Evolutionary conservation across 1,139 yeast genomes (phyloP).

Genomic region (Lodderomyces beijingensis): DNA sequence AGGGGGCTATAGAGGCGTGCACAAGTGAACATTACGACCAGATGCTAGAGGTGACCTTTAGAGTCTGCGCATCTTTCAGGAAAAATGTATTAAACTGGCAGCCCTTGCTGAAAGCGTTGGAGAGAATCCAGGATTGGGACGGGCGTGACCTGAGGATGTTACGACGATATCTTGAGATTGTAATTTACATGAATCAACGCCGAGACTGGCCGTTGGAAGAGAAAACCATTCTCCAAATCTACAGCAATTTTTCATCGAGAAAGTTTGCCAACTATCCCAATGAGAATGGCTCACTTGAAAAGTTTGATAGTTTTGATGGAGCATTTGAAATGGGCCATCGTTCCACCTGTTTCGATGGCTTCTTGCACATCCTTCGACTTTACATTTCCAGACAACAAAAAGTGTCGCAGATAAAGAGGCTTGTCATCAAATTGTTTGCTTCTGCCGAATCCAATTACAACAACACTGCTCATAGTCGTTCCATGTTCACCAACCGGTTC

Average conservation of each 20-base stretch:
- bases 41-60: no score
- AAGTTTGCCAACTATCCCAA: constrained; percentile 38
- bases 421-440: constrained; percentile 35
- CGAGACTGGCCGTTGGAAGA: constrained; percentile 39
- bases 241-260: constrained; percentile 26
- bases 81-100: constrained; percentile 10
- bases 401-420: constrained; percentile 25
- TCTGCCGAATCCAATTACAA: constrained; percentile 34
- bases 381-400: constrained; percentile 29
- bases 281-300: constrained; percentile 25
- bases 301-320: no score
- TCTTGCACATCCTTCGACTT: constrained; percentile 32
- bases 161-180: constrained; percentile 27
- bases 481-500: constrained; percentile 35
- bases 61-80: background rate
- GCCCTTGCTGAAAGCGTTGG: constrained; percentile 10
- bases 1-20: constrained; percentile 2
- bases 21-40: background rate
- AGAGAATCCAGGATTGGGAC: constrained; percentile 4
- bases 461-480: constrained; percentile 21
- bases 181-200: constrained; percentile 24
- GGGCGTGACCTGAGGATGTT: constrained; percentile 13
- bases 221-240: constrained; percentile 25
- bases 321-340: no score
- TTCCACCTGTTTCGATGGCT: constrained; percentile 33